Base-by-base conservation (phyloP, 2,329 filamentous ascomycete species). In the Trichoderma sp. region DNA sequence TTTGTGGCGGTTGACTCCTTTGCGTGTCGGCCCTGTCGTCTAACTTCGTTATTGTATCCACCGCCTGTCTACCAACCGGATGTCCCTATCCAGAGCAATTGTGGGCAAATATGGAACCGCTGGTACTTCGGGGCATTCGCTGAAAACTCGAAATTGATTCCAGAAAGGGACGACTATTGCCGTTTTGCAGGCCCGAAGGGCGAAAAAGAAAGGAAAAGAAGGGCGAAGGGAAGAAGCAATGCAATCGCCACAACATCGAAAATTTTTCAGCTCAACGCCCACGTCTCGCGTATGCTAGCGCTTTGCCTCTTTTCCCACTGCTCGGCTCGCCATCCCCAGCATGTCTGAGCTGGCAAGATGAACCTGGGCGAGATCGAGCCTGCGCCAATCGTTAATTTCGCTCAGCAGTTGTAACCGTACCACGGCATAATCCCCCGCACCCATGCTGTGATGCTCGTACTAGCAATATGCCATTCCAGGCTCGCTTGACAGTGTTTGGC, bases 1-100 rank as follows among this genome's bases (percentile, higher is more conserved):
- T 34, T 34, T 47, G 69, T 71, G 69, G 69, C 69, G 69, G 69
- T 71, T 71, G 61, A 71, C 69, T 71, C 69, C 61, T 57, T 60
- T 61, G 39, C 56, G 39, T 34, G 67, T 53, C 57, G 39, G 28
- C 8, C 39, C 39, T 62, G 66, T 62, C 66, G 65, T 69, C 30
- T 9, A 69, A 61, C 66, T 60, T 61, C 56, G 51, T 39, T 36
- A 5, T 28, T 30, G 56, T 69, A 47, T 39, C 66, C 66, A 69
- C 67, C 30, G 15, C 39, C 30, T 32, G 43, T 51, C 67, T 43
- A 53, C 67, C 67, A 71, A 71, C 69, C 69, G 58, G 61, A 71
- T 56, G 51, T 63, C 34, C 61, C 57, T 62, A 53, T 53, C 15
- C 15, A 62, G 67, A 51, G 39, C 32, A 39, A 21, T 61, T 28